Evolutionary conservation across 495 filamentous ascomycete genomes (phyloP), one percentile per base, ranked within the genome.

Genomic region (Parathielavia appendiculata): DNA sequence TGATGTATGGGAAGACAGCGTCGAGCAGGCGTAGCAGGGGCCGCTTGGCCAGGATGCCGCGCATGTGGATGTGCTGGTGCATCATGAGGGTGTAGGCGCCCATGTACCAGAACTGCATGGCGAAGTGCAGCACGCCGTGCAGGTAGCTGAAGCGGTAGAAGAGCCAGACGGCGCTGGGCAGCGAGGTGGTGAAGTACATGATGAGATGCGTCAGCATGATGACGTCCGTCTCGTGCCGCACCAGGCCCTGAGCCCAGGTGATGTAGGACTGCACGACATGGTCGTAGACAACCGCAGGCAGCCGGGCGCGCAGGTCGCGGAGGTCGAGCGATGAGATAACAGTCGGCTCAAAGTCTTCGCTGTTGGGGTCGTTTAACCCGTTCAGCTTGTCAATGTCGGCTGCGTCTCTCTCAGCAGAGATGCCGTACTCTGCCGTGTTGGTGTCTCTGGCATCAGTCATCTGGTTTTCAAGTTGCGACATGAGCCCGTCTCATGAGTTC

Each of bases 71-170:
- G 48, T 51, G 48, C 48, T 51, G 48, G 48, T 51, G 48, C 48
- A 51, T 51, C 48, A 51, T 51, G n/a, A 51, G 34, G 32, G 48
- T 51, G 48, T 51, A 51, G 34, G 32, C 22, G 48, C 48, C 48
- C 48, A 51, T 34, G 48, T 38, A 51, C 48, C 48, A 51, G 48
- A 51, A 20, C 48, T 51, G 48, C 48, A 51, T 51, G 48, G 34
- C 48, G 19, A 51, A 51, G 48, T 51, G 48, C 13, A 51, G 16
- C 9, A 38, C 34, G 48, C 48, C 48, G 34, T 51, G 48, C n/a
- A 51, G 48, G 48, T 51, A 51, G 34, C 13, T 51, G 48, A 51
- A 51, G 17, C 34, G 32, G 34, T 51, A 51, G 48, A 51, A 51
- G 9, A 51, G 48, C 48, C 32, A 39, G 34, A 39, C 16, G 48